These are phyloP conservation scores for Sclerotinia borealis DNA, from an alignment of 2,329 filamentous ascomycete species.

Conservation along the genomic window DNA sequence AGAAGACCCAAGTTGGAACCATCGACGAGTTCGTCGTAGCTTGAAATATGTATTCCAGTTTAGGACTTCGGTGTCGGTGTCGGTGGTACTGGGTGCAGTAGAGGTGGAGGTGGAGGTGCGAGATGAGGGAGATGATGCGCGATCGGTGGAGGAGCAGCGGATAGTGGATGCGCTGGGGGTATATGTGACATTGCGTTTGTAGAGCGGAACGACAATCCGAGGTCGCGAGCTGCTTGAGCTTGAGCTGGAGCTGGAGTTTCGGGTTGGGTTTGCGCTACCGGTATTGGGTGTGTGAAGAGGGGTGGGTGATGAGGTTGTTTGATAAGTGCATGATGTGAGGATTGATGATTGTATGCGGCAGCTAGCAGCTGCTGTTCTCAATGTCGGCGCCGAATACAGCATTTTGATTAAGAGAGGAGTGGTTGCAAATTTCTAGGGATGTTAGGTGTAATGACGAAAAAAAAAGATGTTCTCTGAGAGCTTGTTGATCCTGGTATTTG, in stretches of 20 bases:
- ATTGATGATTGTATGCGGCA: slow-evolving; percentile 29
- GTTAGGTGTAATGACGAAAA: slow-evolving; percentile 11
- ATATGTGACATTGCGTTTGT: slow-evolving; percentile 27
- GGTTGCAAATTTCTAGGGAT: neutral
- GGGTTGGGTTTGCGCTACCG: too few relatives aligned
- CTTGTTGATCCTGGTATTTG: slow-evolving; percentile 1
- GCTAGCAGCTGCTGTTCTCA: slow-evolving; percentile 30
- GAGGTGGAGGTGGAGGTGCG: slow-evolving; percentile 9
- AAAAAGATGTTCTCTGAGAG: neutral
- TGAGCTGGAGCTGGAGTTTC: too few relatives aligned
- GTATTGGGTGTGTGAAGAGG: slow-evolving; percentile 20
- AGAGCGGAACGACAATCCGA: slow-evolving; percentile 24
- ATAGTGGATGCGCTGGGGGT: slow-evolving; percentile 21
- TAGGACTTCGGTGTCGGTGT: slow-evolving; percentile 36
- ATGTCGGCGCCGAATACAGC: slow-evolving; percentile 28
- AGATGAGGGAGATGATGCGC: slow-evolving; percentile 14
- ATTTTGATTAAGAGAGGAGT: slow-evolving; percentile 19
- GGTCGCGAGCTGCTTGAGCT: slow-evolving; percentile 11
- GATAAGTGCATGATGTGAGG: slow-evolving; percentile 25
- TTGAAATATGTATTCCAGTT: slow-evolving; percentile 93
- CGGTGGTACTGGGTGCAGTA: too few relatives aligned
- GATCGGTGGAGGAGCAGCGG: too few relatives aligned
- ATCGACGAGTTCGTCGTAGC: slow-evolving; percentile 77
- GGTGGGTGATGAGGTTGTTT: slow-evolving; percentile 20
- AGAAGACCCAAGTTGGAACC: slow-evolving; percentile 76